Evolutionary conservation across 2,329 filamentous ascomycete species (phyloP).

Genomic region (Stemphylium beticola): DNA sequence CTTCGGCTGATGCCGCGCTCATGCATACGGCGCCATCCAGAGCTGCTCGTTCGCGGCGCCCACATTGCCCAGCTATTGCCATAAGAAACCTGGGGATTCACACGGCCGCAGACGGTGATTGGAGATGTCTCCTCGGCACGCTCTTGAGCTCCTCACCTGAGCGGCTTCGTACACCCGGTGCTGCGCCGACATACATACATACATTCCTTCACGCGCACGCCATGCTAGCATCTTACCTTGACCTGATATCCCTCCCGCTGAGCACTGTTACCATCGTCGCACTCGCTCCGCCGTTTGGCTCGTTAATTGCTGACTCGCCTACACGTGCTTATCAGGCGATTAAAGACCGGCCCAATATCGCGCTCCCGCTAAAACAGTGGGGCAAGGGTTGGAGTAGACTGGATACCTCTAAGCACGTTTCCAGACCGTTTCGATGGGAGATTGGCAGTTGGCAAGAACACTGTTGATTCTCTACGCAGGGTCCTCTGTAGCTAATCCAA

Average conservation of each 20-base stretch:
- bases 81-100: constrained; percentile 27
- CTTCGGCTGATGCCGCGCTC: constrained; percentile 23
- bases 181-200: constrained; percentile 6
- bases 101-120: constrained; percentile 31
- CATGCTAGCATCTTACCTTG: constrained; percentile 15
- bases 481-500: constrained; percentile 14
- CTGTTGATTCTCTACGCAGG: constrained; percentile 9
- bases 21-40: constrained; percentile 29
- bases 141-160: constrained; percentile 33
- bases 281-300: constrained; percentile 21
- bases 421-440: constrained; percentile 35
- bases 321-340: constrained; percentile 44
- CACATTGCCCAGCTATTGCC: constrained; percentile 12
- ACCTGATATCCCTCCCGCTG: constrained; percentile 2
- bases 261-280: constrained; percentile 7
- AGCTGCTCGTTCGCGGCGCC: constrained; percentile 23
- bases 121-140: constrained; percentile 36
- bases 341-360: constrained; percentile 42
- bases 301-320: constrained; percentile 26
- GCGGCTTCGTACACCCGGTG: constrained; percentile 16
- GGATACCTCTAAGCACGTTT: constrained; percentile 14
- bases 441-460: constrained; percentile 45
- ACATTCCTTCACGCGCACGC: constrained; percentile 9
- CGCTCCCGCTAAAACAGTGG: constrained; percentile 47
- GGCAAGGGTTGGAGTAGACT: constrained; percentile 32